Conservation (phyloP, 169 alveolate species). For the Plasmodium billcollinsi region DNA sequence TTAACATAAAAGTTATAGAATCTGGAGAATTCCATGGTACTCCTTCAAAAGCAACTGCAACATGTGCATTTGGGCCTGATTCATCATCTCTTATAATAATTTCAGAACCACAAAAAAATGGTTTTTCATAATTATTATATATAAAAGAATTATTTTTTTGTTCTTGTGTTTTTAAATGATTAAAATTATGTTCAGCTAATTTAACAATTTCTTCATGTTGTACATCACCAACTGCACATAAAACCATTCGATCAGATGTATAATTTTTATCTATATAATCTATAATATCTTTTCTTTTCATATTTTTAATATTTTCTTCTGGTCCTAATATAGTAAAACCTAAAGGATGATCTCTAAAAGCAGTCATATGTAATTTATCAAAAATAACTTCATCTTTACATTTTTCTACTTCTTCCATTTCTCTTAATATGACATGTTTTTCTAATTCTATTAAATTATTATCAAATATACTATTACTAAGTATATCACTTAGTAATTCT, state of each 20-base stretch:
- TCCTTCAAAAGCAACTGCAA: conserved; percentile 95
- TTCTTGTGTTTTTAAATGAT: conserved; percentile 35
- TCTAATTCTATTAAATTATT: conserved; percentile 91
- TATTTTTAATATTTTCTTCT: conserved; percentile 89
- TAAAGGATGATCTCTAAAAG: conserved; percentile 92
- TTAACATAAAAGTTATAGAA: conserved; percentile 92
- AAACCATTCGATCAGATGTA: conserved; percentile 93
- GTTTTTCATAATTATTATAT: conserved; percentile 76
- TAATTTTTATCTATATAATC: conserved; percentile 93
- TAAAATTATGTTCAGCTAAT: conserved; percentile 72
- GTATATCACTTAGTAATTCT: conserved; percentile 94
- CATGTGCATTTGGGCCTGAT: conserved; percentile 91
- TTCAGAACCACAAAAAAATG: conserved; percentile 88
- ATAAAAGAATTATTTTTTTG: conserved; percentile 8
- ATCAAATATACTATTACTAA: conserved; percentile 92
- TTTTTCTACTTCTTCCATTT: conserved; percentile 95
- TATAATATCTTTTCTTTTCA: conserved; percentile 90
- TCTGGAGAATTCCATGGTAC: conserved; percentile 95
- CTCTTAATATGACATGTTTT: conserved; percentile 94
- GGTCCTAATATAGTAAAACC: conserved; percentile 95
- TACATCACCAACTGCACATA: conserved; percentile 94
- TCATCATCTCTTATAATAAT: conserved; percentile 83
- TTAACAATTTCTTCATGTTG: conserved; percentile 91
- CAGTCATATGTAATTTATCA: conserved; percentile 92
- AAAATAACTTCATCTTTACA: conserved; percentile 94